Percentiles rank a stretch among this genome's conserved stretches.
phyloP scores from a whole-genome alignment of 306 rosid species.

The Alnus rubra region DNA sequence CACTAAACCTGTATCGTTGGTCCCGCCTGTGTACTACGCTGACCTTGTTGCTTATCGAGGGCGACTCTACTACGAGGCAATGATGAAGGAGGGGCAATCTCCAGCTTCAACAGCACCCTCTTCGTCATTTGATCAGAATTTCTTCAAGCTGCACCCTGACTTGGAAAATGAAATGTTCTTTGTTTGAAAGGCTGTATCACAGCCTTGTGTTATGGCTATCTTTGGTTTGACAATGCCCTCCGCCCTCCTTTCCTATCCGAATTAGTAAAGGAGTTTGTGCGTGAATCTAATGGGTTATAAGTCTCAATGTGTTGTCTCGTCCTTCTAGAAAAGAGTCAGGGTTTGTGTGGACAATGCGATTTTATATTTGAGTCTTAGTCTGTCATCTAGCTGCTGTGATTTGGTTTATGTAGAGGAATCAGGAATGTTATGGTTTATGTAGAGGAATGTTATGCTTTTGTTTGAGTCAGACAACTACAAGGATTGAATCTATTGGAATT shows the following conservation, averaged over 20 bases:
- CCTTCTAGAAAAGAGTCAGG: too few species aligned
- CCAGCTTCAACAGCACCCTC: constrained; percentile 34
- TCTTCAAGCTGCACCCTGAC: constrained; percentile 54
- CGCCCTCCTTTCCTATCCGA: constrained; percentile 15
- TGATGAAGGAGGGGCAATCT: constrained; percentile 28
- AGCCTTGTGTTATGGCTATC: too few species aligned
- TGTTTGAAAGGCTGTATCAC: constrained; percentile 22
- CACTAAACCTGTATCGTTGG: constrained; percentile 80
- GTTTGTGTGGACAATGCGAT: too few species aligned
- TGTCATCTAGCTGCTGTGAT: too few species aligned
- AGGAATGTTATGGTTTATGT: too few species aligned
- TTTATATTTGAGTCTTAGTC: too few species aligned
- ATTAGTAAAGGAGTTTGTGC: constrained; percentile 44
- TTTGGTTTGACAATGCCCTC: too few species aligned
- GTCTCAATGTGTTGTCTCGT: not conserved
- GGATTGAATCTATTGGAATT: too few species aligned
- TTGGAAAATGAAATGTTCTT: constrained; percentile 69
- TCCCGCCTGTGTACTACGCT: constrained; percentile 82
- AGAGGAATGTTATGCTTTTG: too few species aligned
- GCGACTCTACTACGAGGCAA: constrained; percentile 61
- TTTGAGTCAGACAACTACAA: too few species aligned
- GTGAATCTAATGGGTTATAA: constrained; percentile 50
- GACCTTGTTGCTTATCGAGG: constrained; percentile 87
- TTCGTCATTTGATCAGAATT: constrained; percentile 32
- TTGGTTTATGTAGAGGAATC: too few species aligned